Base-by-base conservation (phyloP, 306 rosid genomes). In the Geum urbanum region DNA sequence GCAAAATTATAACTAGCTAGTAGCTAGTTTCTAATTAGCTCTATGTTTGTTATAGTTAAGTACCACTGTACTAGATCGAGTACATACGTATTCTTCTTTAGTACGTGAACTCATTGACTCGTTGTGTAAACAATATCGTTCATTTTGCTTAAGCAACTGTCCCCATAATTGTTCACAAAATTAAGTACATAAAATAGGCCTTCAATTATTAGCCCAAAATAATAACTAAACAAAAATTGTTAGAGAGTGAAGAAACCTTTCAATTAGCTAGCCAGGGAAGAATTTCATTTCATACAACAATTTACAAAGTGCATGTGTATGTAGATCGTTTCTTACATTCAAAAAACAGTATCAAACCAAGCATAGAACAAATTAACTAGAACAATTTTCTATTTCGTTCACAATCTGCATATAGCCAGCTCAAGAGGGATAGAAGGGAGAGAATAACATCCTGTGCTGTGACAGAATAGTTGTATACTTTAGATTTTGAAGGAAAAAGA, bases 341-440 rank as follows among this genome's bases (percentile, higher is more conserved):
- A 3, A 7, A 19, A 19, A 19, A 19, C 2, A 24, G 9, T 54
- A 22, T 13, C 39, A 55, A 24, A 22, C 18, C 5, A 57, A 12
- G 9, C 18, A 27, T 27, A 57, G 10, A 56, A 5, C 39, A 56
- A 57, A n/a, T 14, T 9, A 24, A 24, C 9, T 4, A 14, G 19
- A 24, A 24, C 39, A 27, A 27, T n/a, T 57, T 14, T 12, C 9
- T 24, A 57, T 24, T 12, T 57, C 24, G 12, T 56, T 27, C 15
- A n/a, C 44, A 55, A 55, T 27, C 7, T 22, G 55, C 22, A n/a
- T 55, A 35, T 7, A 59, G 20, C 16, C 2, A 80, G 77, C 82
- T 75, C 75, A 77, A 50, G 79, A 87, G 78, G 79, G 43, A 82
- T 76, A 73, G 37, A 43, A 19, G 19, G 4, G 1, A 16, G 18